These are phyloP conservation scores for Podospora anserina DNA, from an alignment of 495 filamentous ascomycete species.

Conservation along the genomic window DNA sequence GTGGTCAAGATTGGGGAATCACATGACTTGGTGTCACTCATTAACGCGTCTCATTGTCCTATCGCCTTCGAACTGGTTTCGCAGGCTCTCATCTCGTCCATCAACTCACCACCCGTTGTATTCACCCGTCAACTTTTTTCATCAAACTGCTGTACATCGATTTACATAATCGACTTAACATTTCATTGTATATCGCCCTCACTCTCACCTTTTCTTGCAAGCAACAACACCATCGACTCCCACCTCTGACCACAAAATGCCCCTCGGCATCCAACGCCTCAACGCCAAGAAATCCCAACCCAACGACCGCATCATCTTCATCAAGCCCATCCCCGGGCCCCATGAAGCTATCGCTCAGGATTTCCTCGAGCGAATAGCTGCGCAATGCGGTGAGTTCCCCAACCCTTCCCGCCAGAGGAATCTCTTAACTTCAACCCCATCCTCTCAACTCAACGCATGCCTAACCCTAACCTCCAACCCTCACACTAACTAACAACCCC, in stretches of 20 bases:
- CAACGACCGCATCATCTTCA: slow-evolving; percentile 69
- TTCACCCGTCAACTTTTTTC: no score
- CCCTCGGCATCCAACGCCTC: slow-evolving; percentile 63
- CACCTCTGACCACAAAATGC: slow-evolving; percentile 46
- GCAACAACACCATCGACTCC: background rate
- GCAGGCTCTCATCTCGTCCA: background rate
- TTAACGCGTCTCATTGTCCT: background rate
- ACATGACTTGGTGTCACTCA: background rate
- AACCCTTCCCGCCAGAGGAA: background rate
- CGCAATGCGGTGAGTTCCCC: slow-evolving; percentile 56
- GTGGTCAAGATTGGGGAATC: background rate
- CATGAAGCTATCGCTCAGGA: slow-evolving; percentile 59
- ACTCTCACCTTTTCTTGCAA: background rate
- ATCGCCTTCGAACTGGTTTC: background rate
- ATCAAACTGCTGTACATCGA: no score
- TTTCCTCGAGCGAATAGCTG: slow-evolving; percentile 72
- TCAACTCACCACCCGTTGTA: no score
- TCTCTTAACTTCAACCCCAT: no score
- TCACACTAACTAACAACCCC: background rate
- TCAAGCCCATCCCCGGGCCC: slow-evolving; percentile 65
- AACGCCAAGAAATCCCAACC: slow-evolving; percentile 64
- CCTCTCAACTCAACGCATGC: no score
- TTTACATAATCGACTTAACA: no score
- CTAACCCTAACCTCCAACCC: background rate
- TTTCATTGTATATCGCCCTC: no score